These are phyloP conservation scores for Sabuloglossum arenarium DNA, from an alignment of 495 filamentous ascomycete species.

Conservation along the genomic window DNA sequence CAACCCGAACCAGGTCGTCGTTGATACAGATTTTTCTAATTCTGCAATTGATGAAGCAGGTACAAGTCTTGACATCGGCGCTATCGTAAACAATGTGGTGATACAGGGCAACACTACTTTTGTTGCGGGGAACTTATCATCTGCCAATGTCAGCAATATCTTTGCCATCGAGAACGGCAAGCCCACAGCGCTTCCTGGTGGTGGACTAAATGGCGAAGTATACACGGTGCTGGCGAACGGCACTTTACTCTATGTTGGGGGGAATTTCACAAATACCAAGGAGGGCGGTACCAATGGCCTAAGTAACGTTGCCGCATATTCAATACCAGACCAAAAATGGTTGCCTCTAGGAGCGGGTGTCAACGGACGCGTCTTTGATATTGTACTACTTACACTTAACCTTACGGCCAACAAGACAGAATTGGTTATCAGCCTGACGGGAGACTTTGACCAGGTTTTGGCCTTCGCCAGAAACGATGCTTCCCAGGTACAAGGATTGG, in stretches of 20 bases:
- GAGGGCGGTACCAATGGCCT: slow-evolving; percentile 37
- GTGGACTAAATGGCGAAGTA: slow-evolving; percentile 69
- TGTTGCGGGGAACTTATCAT: slow-evolving; percentile 71
- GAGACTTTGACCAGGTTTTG: slow-evolving; percentile 52
- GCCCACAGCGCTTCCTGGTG: slow-evolving; percentile 35
- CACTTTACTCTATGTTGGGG: slow-evolving; percentile 58
- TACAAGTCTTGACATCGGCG: slow-evolving; percentile 36
- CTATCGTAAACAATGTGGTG: slow-evolving; percentile 41
- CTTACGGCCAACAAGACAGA: slow-evolving; percentile 48
- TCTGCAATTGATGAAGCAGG: slow-evolving; percentile 61
- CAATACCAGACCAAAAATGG: slow-evolving; percentile 49
- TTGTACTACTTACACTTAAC: slow-evolving; percentile 66
- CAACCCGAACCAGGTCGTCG: slow-evolving; percentile 37
- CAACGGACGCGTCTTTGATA: slow-evolving; percentile 49
- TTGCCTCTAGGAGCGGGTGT: slow-evolving; percentile 65
- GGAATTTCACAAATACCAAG: slow-evolving; percentile 59
- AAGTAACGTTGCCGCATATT: slow-evolving; percentile 55
- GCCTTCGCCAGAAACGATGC: slow-evolving; percentile 39
- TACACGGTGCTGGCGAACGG: slow-evolving; percentile 42
- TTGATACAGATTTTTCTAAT: slow-evolving; percentile 41
- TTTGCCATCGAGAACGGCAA: slow-evolving; percentile 49
- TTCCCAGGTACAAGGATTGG: slow-evolving; percentile 51
- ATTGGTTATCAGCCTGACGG: slow-evolving; percentile 56
- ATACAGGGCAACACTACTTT: slow-evolving; percentile 40
- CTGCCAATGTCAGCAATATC: slow-evolving; percentile 43